Evolutionary conservation across 2,329 filamentous ascomycete species (phyloP), one percentile per base, ranked within the genome.

Genomic region (Alternaria brassicae): DNA sequence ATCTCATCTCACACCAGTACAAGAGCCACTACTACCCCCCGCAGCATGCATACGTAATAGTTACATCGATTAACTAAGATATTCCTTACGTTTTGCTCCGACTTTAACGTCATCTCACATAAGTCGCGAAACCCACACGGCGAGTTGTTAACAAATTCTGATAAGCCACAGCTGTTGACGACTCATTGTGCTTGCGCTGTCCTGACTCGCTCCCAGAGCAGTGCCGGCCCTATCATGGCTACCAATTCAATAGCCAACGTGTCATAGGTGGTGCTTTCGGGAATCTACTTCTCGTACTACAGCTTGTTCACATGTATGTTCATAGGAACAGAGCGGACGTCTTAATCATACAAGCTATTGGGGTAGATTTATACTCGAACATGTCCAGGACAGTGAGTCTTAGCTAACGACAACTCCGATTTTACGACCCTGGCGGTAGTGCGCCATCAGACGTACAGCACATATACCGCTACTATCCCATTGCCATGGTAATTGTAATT

Each of bases 301-400:
- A 72, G 72, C 3, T 70, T 83, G 3, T 71, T 82, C n/a, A 86
- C 81, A 0, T 75, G 70, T 3, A 84, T 85, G 74, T 73, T 82
- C 0, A 66, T 81, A 0, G 80, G 78, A 1, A 67, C 73, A 9
- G 85, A 87, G 69, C 86, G 80, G 69, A 77, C 73, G 32, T 61
- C 66, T 0, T 84, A 80, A 69, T 73, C 77, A 4, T 30, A 60
- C 0, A 7, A 8, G 27, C 42, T 12, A 30, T 19, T 5, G 42
- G 19, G 42, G 27, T 28, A 19, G 27, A 25, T 19, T 12, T 30
- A 5, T 8, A 15, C 27, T 4, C 21, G 8, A 19, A 27, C 15
- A 44, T 28, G 15, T 44, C n/a, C 13, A 17, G 41, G 13, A 17
- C 23, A 17, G 17, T n/a, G 23, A 17, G 41, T 28, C 6, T 10